Evolutionary conservation across 2,329 filamentous ascomycete species (phyloP), one percentile per base, ranked within the genome.

Genomic region (Knufia petricola): DNA sequence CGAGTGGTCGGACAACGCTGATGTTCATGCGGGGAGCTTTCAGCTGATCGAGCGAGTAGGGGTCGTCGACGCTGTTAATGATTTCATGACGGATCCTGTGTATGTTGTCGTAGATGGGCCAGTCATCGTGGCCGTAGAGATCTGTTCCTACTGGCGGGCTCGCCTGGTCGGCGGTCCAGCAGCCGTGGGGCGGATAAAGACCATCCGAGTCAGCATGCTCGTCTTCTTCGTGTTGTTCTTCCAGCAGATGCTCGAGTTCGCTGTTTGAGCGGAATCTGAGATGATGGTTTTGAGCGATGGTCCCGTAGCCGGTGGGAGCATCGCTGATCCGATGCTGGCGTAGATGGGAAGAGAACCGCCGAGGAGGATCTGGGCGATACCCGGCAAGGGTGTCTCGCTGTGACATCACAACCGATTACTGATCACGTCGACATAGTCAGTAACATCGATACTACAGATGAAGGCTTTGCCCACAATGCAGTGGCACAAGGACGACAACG

Each of bases 11-110:
- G 17, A 92, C 81, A 38, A 92, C 82, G 1, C 83, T 76, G 44
- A 86, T 77, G 62, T 92, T 92, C 72, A 92, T 87, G 50, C 85
- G 78, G 48, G 87, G 82, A 63, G 87, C 84, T 59, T 82, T 78
- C 54, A 94, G 70, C 69, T 92, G 86, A 57, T 88, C 84, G 49
- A 84, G 70, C 49, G 79, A 86, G 60, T 81, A 81, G 20, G 77
- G 77, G 62, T 81, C 77, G 63, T 81, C 77, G 75, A 63, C 59
- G 37, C 55, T 59, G 36, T 52, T 55, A n/a, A 60, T 60, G 31
- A 63, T 53, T 38, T 63, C 61, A 19, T 55, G 51, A 7, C 60
- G 60, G 17, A 63, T 56, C 8, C 57, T 58, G 48, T 56, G 53
- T 34, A 59, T 59, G 39, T 57, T 57, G 26, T 53, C 50, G 37